These are phyloP conservation scores for Fusarium albosuccineum DNA, from an alignment of 2,329 filamentous ascomycete species.

Conservation along the genomic window DNA sequence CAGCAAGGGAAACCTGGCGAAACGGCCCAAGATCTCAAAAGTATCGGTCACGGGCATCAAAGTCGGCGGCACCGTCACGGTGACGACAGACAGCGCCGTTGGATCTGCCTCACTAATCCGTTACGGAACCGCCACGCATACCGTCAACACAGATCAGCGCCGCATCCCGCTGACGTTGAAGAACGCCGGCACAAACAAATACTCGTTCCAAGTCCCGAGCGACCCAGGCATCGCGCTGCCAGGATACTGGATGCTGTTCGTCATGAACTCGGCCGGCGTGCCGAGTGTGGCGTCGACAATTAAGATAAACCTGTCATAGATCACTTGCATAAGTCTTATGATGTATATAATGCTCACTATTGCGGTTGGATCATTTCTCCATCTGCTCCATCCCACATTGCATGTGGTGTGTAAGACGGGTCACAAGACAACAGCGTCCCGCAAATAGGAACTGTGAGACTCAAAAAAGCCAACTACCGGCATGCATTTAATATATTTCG, in stretches of 20 bases:
- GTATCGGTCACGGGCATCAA: conserved; percentile 16
- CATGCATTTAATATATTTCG: too few relatives aligned
- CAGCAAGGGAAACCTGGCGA: conserved; percentile 21
- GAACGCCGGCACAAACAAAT: conserved; percentile 12
- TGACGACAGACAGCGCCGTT: conserved; percentile 10
- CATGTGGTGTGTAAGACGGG: too few relatives aligned
- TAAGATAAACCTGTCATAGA: conserved; percentile 6
- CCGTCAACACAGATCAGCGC: conserved; percentile 36
- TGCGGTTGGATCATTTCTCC: too few relatives aligned
- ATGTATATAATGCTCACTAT: too few relatives aligned
- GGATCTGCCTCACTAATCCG: conserved; percentile 21
- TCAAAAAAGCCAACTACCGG: too few relatives aligned
- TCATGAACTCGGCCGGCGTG: conserved; percentile 33
- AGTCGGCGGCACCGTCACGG: conserved; percentile 10
- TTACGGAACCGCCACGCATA: conserved; percentile 34
- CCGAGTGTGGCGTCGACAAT: conserved; percentile 34
- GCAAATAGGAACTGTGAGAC: too few relatives aligned
- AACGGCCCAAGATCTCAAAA: conserved; percentile 19
- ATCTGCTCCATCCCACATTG: too few relatives aligned
- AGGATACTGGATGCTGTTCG: conserved; percentile 42
- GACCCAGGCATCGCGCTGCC: conserved; percentile 35
- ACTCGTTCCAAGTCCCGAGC: conserved; percentile 27
- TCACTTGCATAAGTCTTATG: not conserved
- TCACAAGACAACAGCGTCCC: too few relatives aligned
- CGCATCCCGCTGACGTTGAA: conserved; percentile 22